phyloP scores from a whole-genome alignment of 139 green algal species.

The Chlamydomonas eustigma region DNA sequence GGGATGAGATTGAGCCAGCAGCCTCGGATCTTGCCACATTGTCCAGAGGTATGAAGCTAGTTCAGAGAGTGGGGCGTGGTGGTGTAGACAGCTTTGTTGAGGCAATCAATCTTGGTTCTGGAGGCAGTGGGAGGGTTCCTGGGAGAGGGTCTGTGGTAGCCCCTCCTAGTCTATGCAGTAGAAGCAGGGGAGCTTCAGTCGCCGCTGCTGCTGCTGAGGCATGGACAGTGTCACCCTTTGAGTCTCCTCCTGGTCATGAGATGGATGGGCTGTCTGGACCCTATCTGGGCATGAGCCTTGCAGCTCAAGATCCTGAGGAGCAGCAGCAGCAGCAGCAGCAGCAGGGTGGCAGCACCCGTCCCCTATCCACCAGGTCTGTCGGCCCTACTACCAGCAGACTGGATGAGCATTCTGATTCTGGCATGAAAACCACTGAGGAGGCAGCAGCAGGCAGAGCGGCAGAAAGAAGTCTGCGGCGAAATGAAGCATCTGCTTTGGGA shows the following conservation, averaged over 20 bases:
- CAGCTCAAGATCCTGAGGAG: too few relatives aligned
- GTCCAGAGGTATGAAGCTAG: neutral
- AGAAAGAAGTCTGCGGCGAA: too few relatives aligned
- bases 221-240: neutral
- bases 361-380: neutral
- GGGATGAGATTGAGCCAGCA: too few relatives aligned
- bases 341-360: neutral
- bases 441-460: too few relatives aligned
- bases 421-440: too few relatives aligned
- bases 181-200: neutral
- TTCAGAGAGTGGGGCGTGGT: neutral
- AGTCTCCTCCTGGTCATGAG: slow-evolving; percentile 15
- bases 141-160: neutral
- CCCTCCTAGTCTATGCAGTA: neutral
- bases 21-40: neutral
- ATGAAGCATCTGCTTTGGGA: too few relatives aligned
- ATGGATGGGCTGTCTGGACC: neutral
- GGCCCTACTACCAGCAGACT: neutral
- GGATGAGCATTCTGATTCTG: too few relatives aligned
- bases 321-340: neutral
- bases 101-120: neutral
- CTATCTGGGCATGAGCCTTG: too few relatives aligned
- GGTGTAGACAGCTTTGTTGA: neutral
- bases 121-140: neutral
- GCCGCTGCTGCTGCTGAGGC: neutral